phyloP scores from a whole-genome alignment of 495 filamentous ascomycete species.

The Chaetomium fimeti region DNA sequence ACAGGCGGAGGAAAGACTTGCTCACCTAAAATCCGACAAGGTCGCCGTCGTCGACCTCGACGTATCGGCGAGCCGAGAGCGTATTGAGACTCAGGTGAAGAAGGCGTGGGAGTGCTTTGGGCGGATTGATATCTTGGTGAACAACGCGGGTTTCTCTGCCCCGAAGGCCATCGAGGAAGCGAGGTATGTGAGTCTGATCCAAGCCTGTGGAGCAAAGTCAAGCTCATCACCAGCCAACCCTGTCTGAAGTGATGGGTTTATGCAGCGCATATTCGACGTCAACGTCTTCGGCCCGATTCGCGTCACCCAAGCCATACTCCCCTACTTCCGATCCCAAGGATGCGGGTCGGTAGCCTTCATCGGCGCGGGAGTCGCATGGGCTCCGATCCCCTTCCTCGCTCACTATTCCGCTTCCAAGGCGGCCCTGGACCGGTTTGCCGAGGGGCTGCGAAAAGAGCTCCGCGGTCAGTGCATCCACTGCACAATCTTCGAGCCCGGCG shows the following conservation, averaged over 20 bases:
- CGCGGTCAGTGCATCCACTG: background rate
- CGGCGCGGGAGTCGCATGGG: background rate
- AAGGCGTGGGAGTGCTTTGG: background rate
- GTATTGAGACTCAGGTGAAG: background rate
- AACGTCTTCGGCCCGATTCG: background rate
- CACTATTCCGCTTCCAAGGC: background rate
- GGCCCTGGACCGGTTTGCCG: background rate
- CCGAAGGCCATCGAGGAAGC: slow-evolving; percentile 1
- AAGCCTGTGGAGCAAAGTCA: background rate
- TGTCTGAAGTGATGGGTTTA: background rate
- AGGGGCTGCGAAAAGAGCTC: background rate
- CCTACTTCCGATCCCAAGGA: background rate
- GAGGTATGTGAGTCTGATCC: background rate
- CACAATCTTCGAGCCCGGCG: background rate
- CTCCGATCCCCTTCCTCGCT: background rate
- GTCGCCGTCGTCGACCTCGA: background rate
- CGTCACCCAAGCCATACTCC: background rate
- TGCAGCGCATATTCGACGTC: background rate
- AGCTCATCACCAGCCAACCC: background rate
- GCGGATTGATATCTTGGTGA: slow-evolving; percentile 1
- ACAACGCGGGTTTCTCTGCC: background rate
- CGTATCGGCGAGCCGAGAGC: background rate
- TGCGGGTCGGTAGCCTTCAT: background rate
- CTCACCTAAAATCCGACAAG: background rate
- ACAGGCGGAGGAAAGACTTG: slow-evolving; percentile 2